phyloP scores from a whole-genome alignment of 2,329 filamentous ascomycete genomes.

The Leptosphaerulina australis region DNA sequence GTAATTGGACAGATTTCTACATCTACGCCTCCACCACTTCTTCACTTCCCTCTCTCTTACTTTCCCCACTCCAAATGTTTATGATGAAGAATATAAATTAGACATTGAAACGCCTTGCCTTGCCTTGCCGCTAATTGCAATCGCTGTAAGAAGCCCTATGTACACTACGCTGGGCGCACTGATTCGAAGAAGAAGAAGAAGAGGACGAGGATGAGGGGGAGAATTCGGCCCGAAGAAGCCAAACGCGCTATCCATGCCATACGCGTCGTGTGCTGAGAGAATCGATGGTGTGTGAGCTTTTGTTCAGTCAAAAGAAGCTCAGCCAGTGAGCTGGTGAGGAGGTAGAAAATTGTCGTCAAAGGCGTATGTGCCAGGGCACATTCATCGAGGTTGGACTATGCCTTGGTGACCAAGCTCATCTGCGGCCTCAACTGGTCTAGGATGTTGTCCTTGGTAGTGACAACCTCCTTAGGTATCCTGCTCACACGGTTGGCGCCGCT shows the following conservation, averaged over 20 bases:
- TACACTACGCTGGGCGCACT: conserved; percentile 18
- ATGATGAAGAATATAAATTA: conserved; percentile 15
- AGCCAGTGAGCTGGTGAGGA: conserved; percentile 40
- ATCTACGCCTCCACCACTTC: not conserved
- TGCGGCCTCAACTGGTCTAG: conserved; percentile 62
- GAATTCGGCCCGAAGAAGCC: not conserved
- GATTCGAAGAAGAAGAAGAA: not conserved
- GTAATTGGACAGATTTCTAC: no score
- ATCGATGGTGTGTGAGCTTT: conserved; percentile 35
- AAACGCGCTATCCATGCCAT: conserved; percentile 6
- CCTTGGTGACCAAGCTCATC: conserved; percentile 56
- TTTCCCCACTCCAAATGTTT: not conserved
- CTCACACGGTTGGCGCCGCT: conserved; percentile 85
- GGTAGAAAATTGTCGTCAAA: conserved; percentile 31
- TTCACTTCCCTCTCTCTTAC: not conserved
- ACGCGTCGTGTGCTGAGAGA: conserved; percentile 19
- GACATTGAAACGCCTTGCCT: conserved; percentile 16
- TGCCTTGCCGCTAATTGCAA: conserved; percentile 13
- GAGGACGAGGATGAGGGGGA: not conserved
- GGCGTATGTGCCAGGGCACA: conserved; percentile 15
- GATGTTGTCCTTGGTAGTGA: conserved; percentile 76
- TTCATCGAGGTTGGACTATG: conserved; percentile 26
- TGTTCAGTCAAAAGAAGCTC: conserved; percentile 30
- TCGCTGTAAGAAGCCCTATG: conserved; percentile 17
- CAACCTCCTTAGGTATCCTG: conserved; percentile 78